Conservation (phyloP, 495 filamentous ascomycete species). For the Aspergillus nidulans region DNA sequence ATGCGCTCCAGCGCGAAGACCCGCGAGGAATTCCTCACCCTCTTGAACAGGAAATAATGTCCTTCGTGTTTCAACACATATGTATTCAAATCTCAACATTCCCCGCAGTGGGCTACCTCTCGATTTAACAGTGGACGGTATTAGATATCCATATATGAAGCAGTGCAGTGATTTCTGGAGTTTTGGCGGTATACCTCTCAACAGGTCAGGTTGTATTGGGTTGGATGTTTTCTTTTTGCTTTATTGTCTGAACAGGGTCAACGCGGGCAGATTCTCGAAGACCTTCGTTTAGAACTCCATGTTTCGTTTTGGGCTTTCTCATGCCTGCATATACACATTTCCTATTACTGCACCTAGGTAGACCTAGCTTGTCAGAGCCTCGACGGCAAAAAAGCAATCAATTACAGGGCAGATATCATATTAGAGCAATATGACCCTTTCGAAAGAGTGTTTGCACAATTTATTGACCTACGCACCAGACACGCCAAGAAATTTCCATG, state of each 20-base stretch:
- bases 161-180: constrained; percentile 33
- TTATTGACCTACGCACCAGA: no score
- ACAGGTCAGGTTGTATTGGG: constrained; percentile 23
- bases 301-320: constrained; percentile 7
- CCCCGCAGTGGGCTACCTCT: constrained; percentile 14
- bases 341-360: not conserved
- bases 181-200: constrained; percentile 38
- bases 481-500: no score
- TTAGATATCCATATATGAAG: not conserved
- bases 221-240: constrained; percentile 13
- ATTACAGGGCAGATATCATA: not conserved
- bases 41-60: constrained; percentile 59
- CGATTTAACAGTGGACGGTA: constrained; percentile 26
- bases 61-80: not conserved
- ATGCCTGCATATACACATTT: not conserved
- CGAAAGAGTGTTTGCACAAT: no score
- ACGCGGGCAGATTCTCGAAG: not conserved
- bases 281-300: constrained; percentile 6
- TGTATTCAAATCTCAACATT: constrained; percentile 11
- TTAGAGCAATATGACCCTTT: no score
- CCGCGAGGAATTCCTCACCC: constrained; percentile 85
- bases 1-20: constrained; percentile 92
- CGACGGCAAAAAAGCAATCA: not conserved
- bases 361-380: not conserved
- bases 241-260: not conserved